A percentile compares a stretch with the other conserved stretches of the same genome.
These are phyloP conservation scores for Nakazawaea wyomingensis DNA, from an alignment of 805 yeast species.

Conservation along the genomic window DNA sequence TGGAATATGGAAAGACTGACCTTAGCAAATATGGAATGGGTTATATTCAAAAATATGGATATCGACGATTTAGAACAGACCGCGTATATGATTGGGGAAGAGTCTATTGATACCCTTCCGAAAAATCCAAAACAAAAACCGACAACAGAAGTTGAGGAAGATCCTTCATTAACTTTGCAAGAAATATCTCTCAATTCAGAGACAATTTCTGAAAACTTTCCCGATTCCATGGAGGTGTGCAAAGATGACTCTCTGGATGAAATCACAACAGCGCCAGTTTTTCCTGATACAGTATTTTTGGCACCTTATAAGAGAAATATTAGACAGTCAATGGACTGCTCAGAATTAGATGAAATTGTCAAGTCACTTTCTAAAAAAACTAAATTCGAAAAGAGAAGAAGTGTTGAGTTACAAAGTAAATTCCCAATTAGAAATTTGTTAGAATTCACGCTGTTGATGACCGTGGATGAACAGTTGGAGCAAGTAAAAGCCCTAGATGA, in stretches of 20 bases:
- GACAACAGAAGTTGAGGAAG: neutral
- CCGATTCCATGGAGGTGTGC: neutral
- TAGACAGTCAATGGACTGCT: neutral
- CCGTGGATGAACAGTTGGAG: too few relatives aligned
- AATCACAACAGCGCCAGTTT: neutral
- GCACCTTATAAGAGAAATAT: neutral
- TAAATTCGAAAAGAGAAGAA: neutral
- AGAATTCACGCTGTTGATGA: neutral
- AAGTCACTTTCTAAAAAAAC: neutral
- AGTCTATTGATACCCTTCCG: too few relatives aligned
- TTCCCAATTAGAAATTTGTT: neutral
- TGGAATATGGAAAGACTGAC: neutral
- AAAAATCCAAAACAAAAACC: too few relatives aligned
- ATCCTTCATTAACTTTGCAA: too few relatives aligned
- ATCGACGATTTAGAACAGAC: neutral
- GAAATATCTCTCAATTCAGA: too few relatives aligned
- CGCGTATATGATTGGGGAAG: neutral
- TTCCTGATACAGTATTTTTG: constrained; percentile 3
- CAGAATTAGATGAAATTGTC: neutral
- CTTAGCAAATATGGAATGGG: neutral
- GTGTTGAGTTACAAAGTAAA: neutral
- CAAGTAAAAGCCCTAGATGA: too few relatives aligned
- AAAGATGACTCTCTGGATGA: neutral
- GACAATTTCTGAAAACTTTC: too few relatives aligned
- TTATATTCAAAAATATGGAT: neutral